phyloP scores from a whole-genome alignment of 139 green algal genomes.

The Chlamydomonas eustigma region DNA sequence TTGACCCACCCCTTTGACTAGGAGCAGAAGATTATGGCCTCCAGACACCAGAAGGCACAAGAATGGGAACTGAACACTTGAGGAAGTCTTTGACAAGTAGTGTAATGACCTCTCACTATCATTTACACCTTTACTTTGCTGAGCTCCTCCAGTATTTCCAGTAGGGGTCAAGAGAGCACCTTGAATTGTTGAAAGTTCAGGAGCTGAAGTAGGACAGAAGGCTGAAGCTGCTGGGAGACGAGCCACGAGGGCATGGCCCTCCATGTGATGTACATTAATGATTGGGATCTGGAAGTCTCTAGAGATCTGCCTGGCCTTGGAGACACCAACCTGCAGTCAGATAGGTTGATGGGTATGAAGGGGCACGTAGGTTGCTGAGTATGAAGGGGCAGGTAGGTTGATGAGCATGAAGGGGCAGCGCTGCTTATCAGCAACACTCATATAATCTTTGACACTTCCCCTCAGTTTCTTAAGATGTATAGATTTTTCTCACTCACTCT shows the following conservation, averaged over 20 bases:
- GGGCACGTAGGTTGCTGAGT: no score
- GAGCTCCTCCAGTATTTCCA: no score
- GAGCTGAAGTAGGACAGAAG: not conserved
- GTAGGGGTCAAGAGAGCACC: no score
- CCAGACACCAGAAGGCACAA: constrained; percentile 89
- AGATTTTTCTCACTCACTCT: constrained; percentile 39
- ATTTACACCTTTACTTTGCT: no score
- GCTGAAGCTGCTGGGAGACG: constrained; percentile 33
- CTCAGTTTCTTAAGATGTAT: no score
- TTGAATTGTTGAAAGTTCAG: no score
- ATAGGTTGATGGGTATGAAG: not conserved
- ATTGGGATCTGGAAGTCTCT: constrained; percentile 61
- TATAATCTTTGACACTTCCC: no score
- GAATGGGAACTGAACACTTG: constrained; percentile 86
- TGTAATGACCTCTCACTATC: no score
- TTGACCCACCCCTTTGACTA: constrained; percentile 79
- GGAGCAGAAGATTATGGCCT: constrained; percentile 92
- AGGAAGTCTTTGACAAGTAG: no score
- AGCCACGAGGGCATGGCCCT: constrained; percentile 93
- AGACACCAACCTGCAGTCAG: constrained; percentile 76
- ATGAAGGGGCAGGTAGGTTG: no score
- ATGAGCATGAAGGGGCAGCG: no score
- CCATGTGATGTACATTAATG: constrained; percentile 95
- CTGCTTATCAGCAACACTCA: no score
- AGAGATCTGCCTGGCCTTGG: constrained; percentile 79